Evolutionary conservation across 176 grass and related monocot genomes (phyloP).

Genomic region (sorghum (Sorghum bicolor)): Sorghum_bicolor_NCBIv3 NC_012876.2:1823501-1824000

Average conservation of each 20-base stretch:
- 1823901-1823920: slow-evolving; percentile 50
- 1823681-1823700: not conserved
- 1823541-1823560: no score
- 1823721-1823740: slow-evolving; percentile 12
- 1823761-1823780: slow-evolving; percentile 43
- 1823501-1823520: no score
- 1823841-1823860: slow-evolving; percentile 41
- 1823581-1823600: not conserved
- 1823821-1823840: slow-evolving; percentile 33
- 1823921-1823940: slow-evolving; percentile 75
- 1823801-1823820: slow-evolving; percentile 39
- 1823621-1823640: not conserved
- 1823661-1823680: not conserved
- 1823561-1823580: not conserved
- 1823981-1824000: not conserved
- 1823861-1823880: slow-evolving; percentile 31
- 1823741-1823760: slow-evolving; percentile 37
- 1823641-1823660: not conserved
- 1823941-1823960: slow-evolving; percentile 50
- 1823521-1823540: not conserved
- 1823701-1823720: not conserved
- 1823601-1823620: not conserved
- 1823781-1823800: slow-evolving; percentile 44
- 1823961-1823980: not conserved
- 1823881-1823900: not conserved